Conservation (phyloP, 257 asterid genomes). For the Catharanthus roseus region DNA sequence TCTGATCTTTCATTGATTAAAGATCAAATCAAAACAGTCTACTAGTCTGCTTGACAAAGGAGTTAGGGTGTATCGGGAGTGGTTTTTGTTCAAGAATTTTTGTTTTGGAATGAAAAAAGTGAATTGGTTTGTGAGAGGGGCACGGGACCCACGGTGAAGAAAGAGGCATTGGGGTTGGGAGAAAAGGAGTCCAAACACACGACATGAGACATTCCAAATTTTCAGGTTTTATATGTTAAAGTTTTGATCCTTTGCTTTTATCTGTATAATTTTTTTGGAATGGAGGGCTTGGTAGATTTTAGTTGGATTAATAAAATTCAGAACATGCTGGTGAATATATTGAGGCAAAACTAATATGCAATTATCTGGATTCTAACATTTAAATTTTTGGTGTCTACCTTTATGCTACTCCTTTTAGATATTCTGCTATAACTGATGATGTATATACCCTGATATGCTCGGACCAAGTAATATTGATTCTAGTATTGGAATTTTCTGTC, state of each 20-base stretch:
- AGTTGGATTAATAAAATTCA: neutral
- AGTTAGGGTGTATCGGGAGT: too few species aligned
- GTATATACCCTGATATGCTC: neutral
- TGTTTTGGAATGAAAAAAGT: too few species aligned
- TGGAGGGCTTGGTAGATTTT: neutral
- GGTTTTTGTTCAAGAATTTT: too few species aligned
- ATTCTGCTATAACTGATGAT: neutral
- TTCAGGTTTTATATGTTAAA: neutral
- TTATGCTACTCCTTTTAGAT: neutral
- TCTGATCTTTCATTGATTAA: neutral
- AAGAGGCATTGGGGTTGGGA: too few species aligned
- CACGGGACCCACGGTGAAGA: too few species aligned
- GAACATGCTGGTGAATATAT: neutral
- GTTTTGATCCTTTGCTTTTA: neutral
- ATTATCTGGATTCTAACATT: neutral
- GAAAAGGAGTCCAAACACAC: too few species aligned
- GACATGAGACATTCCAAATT: too few species aligned
- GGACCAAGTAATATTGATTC: neutral
- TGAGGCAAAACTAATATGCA: neutral
- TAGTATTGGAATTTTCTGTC: neutral
- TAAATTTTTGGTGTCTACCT: slow-evolving; percentile 3
- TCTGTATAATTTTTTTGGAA: neutral
- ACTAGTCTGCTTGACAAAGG: neutral
- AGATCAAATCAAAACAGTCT: neutral
- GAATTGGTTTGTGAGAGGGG: too few species aligned